A percentile compares a stretch with the other conserved stretches of the same genome.
Conservation (phyloP, 2,329 filamentous ascomycete species). For the Colletotrichum sp. region DNA sequence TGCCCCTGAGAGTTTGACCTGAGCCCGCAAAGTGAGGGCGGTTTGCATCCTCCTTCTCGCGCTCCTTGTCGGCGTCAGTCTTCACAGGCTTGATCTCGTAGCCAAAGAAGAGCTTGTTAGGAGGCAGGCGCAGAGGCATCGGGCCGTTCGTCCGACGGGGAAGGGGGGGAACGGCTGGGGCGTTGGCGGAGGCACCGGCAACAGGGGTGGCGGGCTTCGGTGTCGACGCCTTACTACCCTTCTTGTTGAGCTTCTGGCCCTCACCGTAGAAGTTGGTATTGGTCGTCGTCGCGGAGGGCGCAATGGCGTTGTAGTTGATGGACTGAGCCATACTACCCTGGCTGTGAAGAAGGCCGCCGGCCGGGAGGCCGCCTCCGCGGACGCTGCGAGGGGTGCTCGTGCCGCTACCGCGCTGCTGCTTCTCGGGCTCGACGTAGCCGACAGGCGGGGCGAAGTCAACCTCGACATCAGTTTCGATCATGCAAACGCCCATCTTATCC, state of each 20-base stretch:
- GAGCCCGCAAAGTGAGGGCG: conserved; percentile 83
- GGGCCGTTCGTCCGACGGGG: conserved; percentile 74
- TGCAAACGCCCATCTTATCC: conserved; percentile 85
- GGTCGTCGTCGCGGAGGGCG: conserved; percentile 73
- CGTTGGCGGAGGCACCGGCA: conserved; percentile 57
- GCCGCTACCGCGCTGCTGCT: conserved; percentile 65
- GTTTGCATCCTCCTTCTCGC: conserved; percentile 66
- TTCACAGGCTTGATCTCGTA: conserved; percentile 91
- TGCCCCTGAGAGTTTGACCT: conserved; percentile 80
- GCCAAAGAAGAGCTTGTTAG: conserved; percentile 95
- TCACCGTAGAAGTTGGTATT: conserved; percentile 80
- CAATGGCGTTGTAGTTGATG: conserved; percentile 96
- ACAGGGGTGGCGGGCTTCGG: conserved; percentile 78
- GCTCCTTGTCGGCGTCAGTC: conserved; percentile 74
- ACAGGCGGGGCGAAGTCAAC: conserved; percentile 96
- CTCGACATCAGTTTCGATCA: conserved; percentile 94
- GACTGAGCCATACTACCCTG: conserved; percentile 95
- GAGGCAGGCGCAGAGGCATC: conserved; percentile 81
- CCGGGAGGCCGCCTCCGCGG: conserved; percentile 62
- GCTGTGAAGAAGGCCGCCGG: conserved; percentile 77
- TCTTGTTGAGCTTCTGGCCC: conserved; percentile 88
- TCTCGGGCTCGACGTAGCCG: conserved; percentile 89
- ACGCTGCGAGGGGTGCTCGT: conserved; percentile 82
- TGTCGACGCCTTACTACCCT: conserved; percentile 75
- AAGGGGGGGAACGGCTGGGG: conserved; percentile 25